These are phyloP conservation scores for Datisca glomerata DNA, from an alignment of 306 rosid genomes.

Conservation along the genomic window DNA sequence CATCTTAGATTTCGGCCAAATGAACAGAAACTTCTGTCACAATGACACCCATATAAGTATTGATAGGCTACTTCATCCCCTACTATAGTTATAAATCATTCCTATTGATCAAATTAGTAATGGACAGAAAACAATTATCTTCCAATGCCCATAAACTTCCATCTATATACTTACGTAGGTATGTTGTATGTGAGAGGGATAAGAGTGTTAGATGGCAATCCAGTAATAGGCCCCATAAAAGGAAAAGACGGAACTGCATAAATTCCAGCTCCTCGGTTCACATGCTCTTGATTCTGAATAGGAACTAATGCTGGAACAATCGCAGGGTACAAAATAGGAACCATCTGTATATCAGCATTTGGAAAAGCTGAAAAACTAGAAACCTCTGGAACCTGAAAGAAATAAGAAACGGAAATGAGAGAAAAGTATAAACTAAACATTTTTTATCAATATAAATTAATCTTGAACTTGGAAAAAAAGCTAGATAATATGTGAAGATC, in stretches of 20 bases:
- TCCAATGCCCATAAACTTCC: not conserved
- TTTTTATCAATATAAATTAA: too few species aligned
- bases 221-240: constrained; percentile 51
- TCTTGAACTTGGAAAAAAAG: not conserved
- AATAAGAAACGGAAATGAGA: constrained; percentile 1
- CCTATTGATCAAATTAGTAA: too few species aligned
- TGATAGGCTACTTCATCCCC: not conserved
- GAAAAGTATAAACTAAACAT: too few species aligned
- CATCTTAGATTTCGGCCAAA: not conserved
- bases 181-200: constrained; percentile 76
- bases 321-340: constrained; percentile 57
- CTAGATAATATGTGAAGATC: not conserved
- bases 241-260: constrained; percentile 74
- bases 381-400: constrained; percentile 41
- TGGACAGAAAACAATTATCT: not conserved
- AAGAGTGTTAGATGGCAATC: constrained; percentile 47
- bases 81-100: too few species aligned
- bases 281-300: constrained; percentile 42
- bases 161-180: constrained; percentile 52
- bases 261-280: constrained; percentile 76
- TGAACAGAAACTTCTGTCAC: not conserved
- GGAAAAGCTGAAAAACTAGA: constrained; percentile 25
- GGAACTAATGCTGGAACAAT: constrained; percentile 42
- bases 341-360: constrained; percentile 51
- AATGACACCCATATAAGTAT: not conserved